Percentiles rank a stretch among this genome's conserved stretches.
Conservation (phyloP, 257 asterid species). For the Misopates orontium region DNA sequence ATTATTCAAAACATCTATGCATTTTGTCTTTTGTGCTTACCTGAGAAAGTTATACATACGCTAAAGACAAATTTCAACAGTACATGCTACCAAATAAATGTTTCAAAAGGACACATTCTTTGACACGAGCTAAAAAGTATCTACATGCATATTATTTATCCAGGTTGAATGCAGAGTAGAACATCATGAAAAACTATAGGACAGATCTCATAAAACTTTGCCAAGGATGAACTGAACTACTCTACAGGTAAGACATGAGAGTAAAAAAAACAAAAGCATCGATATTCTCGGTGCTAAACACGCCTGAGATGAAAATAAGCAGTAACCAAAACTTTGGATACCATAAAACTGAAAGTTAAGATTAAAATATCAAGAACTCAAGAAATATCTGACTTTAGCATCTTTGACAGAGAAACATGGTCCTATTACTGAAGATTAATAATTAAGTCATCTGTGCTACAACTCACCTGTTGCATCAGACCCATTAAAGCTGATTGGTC, state of each 20-base stretch:
- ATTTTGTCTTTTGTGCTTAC: neutral
- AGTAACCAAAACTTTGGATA: neutral
- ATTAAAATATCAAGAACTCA: constrained; percentile 7
- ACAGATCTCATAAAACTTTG: neutral
- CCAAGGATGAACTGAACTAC: constrained; percentile 1
- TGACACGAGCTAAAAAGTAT: neutral
- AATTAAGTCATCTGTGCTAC: constrained; percentile 12
- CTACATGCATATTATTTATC: neutral
- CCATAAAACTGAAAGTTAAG: constrained; percentile 11
- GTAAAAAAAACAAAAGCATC: neutral
- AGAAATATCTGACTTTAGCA: constrained; percentile 11
- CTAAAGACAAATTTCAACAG: neutral
- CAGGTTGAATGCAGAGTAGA: neutral
- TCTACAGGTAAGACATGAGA: neutral
- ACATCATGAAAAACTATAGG: neutral
- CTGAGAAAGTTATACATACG: constrained; percentile 1
- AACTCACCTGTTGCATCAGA: constrained; percentile 71
- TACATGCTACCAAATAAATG: neutral
- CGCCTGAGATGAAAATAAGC: neutral
- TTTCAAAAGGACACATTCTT: neutral
- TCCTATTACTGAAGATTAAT: neutral
- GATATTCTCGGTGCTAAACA: neutral
- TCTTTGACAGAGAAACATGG: constrained; percentile 12
- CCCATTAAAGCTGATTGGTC: constrained; percentile 54
- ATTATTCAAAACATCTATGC: neutral